These are phyloP conservation scores for Aspergillus fructus DNA, from an alignment of 2,329 filamentous ascomycete species.

Conservation along the genomic window DNA sequence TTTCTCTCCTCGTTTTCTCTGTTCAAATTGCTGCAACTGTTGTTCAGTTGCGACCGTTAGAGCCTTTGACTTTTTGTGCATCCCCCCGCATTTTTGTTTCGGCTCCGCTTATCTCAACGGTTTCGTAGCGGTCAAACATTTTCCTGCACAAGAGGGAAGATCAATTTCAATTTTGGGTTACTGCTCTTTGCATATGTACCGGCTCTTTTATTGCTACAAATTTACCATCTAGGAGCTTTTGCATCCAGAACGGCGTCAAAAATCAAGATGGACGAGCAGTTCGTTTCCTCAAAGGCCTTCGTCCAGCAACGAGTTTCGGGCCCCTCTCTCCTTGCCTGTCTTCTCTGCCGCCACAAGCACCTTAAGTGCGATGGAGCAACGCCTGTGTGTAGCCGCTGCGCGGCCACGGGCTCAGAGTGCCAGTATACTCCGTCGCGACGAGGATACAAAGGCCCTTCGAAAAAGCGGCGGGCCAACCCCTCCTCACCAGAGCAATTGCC, in stretches of 20 bases:
- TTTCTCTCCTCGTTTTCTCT: background rate
- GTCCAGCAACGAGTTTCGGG: constrained; percentile 26
- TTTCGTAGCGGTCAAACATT: background rate
- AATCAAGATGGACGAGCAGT: constrained; percentile 29
- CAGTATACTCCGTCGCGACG: constrained; percentile 72
- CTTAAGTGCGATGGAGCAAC: constrained; percentile 72
- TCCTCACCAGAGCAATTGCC: constrained; percentile 45
- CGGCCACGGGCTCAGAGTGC: constrained; percentile 59
- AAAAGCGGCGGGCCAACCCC: constrained; percentile 43
- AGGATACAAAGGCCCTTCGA: constrained; percentile 70
- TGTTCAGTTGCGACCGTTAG: background rate
- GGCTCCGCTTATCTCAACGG: background rate
- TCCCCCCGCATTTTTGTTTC: constrained; percentile 2
- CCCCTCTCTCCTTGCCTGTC: constrained; percentile 47
- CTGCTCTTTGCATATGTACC: background rate
- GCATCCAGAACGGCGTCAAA: background rate
- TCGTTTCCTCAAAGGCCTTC: constrained; percentile 16
- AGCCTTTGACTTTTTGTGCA: background rate
- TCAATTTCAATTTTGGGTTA: background rate
- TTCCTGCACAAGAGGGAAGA: background rate
- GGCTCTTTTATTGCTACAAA: background rate
- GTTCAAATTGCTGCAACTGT: background rate
- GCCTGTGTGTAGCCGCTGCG: constrained; percentile 67
- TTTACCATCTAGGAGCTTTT: background rate
- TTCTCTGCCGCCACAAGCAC: constrained; percentile 58